phyloP scores from a whole-genome alignment of 352 stramenopile species.

The Globisporangium spiculum region DNA sequence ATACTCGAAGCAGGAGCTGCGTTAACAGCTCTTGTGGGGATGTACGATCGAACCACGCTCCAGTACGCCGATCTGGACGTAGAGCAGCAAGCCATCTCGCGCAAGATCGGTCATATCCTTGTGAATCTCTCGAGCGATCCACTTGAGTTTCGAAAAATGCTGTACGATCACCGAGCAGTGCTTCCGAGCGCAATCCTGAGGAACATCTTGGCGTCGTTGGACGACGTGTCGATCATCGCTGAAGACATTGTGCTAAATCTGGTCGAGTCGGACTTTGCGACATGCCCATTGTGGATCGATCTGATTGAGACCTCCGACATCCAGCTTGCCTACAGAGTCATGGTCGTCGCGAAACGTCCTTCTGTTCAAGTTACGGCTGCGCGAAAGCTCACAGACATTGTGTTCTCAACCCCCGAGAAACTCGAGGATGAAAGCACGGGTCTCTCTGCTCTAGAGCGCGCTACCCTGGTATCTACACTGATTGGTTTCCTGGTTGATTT shows the following conservation, averaged over 20 bases:
- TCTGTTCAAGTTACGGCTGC: slow-evolving; percentile 66
- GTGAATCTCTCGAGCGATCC: slow-evolving; percentile 71
- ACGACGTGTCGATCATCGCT: slow-evolving; percentile 51
- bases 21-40: slow-evolving; percentile 47
- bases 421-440: slow-evolving; percentile 48
- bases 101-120: slow-evolving; percentile 52
- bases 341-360: slow-evolving; percentile 46
- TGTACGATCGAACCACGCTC: slow-evolving; percentile 47
- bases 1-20: slow-evolving; percentile 61
- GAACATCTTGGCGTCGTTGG: slow-evolving; percentile 56
- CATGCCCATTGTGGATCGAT: slow-evolving; percentile 76
- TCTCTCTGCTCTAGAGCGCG: slow-evolving; percentile 46
- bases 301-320: slow-evolving; percentile 67
- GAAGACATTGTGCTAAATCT: slow-evolving; percentile 77
- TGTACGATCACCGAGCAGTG: slow-evolving; percentile 66
- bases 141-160: slow-evolving; percentile 74
- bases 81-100: slow-evolving; percentile 38
- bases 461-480: slow-evolving; percentile 61
- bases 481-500: slow-evolving; percentile 73
- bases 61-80: slow-evolving; percentile 34
- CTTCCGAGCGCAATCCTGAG: slow-evolving; percentile 53
- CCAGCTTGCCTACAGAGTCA: slow-evolving; percentile 53
- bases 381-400: slow-evolving; percentile 75
- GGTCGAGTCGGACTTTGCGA: slow-evolving; percentile 79
- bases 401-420: slow-evolving; percentile 57